Base-by-base conservation (phyloP, 768 basidiomycete genomes). In the Russula lepida region DNA sequence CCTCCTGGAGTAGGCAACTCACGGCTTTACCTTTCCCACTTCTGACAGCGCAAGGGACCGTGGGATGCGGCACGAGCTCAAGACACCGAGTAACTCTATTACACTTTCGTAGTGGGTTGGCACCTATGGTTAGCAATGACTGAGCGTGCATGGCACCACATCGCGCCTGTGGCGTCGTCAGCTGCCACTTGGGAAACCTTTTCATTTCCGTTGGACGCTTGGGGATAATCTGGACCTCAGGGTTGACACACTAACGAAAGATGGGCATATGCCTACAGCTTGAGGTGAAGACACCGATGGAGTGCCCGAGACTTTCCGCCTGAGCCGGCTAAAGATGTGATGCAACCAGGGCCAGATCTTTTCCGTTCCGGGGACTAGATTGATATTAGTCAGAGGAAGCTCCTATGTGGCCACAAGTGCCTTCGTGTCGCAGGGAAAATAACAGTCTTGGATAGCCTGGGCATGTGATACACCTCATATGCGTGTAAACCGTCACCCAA, bases 101-200 rank as follows among this genome's bases (percentile, higher is more conserved):
- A 25, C 28, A 17, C 32, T 54, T 54, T 58, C 52, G 37, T 49
- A 28, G 49, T 27, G 39, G 47, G 44, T 35, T 28, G 25, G 23
- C 28, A 58, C 27, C 32, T 30, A 44, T 37, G 37, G 61, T 37
- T 28, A 47, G 46, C 39, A 25, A 58, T 54, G 51, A 44, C 28
- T 30, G 54, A 39, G 54, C 43, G 30, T 52, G 46, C 52, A 47
- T 32, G 52, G 56, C 51, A 63, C 56, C 52, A 49, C 46, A 58
- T 51, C 62, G 51, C 59, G 61, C 51, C 32, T 33, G 62, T 63
- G 62, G 62, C 62, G 62, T 58, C 51, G 56, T 63, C 62, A 63
- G 56, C 56, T 63, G 62, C 46, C 57, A 53, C 37, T 27, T 21
- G 56, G 23, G 51, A 39, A 19, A 35, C 17, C 27, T 30, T 58